Evolutionary conservation across 306 rosid genomes (phyloP).

Genomic region (Rubus parviflorus): DNA sequence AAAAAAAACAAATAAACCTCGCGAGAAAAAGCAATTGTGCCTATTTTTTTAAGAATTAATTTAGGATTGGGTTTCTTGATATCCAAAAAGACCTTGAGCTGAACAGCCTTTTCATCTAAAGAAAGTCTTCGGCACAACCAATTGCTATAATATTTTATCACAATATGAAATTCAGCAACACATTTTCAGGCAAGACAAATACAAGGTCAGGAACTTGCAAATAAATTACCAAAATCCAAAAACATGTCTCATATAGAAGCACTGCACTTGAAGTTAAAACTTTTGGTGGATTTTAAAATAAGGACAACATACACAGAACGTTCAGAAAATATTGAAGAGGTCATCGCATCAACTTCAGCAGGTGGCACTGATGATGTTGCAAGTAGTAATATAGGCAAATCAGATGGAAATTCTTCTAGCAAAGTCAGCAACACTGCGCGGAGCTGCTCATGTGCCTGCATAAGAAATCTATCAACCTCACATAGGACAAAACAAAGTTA

Average conservation of each 20-base stretch:
- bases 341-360: slow-evolving; percentile 69
- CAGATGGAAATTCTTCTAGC: slow-evolving; percentile 86
- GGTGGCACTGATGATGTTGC: slow-evolving; percentile 68
- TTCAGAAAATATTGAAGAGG: slow-evolving; percentile 62
- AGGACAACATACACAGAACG: slow-evolving; percentile 63
- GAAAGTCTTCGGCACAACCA: not conserved
- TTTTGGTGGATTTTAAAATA: slow-evolving; percentile 21
- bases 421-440: slow-evolving; percentile 88
- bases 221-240: not conserved
- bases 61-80: not conserved
- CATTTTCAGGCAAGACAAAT: not conserved
- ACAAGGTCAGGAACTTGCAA: not conserved
- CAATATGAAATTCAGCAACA: not conserved
- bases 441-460: slow-evolving; percentile 94
- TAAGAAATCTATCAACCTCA: slow-evolving; percentile 31
- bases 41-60: not conserved
- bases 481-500: slow-evolving; percentile 16
- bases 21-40: not conserved
- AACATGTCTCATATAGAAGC: not conserved
- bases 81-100: not conserved
- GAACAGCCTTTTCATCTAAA: not conserved
- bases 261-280: slow-evolving; percentile 8
- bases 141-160: not conserved
- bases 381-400: slow-evolving; percentile 76
- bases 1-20: not conserved